Evolutionary conservation across 2,329 filamentous ascomycete genomes (phyloP).

Genomic region (Penicillium sclerotiorum): DNA sequence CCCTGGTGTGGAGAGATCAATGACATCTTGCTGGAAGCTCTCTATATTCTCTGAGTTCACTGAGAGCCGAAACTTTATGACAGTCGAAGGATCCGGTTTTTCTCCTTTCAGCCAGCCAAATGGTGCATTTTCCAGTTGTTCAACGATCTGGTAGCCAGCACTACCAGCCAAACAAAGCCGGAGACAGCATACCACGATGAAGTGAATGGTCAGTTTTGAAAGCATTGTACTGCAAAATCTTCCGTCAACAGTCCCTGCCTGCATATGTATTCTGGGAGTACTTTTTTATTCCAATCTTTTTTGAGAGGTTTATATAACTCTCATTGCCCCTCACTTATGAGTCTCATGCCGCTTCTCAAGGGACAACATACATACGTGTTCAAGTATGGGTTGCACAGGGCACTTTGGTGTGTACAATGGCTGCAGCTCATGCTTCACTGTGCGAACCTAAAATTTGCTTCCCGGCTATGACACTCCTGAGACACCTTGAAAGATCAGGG

Average conservation of each 20-base stretch:
- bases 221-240: neutral
- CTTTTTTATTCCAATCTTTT: too few relatives aligned
- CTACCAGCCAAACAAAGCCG: slow-evolving; percentile 2
- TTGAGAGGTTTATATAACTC: too few relatives aligned
- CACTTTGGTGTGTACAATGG: slow-evolving; percentile 1
- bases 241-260: too few relatives aligned
- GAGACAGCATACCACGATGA: slow-evolving; percentile 15
- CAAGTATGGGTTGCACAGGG: neutral
- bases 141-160: slow-evolving; percentile 26
- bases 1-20: slow-evolving; percentile 64
- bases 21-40: slow-evolving; percentile 60
- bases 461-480: neutral
- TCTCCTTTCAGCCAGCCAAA: slow-evolving; percentile 36
- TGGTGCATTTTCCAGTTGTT: slow-evolving; percentile 33
- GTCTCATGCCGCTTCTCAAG: too few relatives aligned
- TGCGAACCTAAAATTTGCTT: neutral
- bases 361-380: too few relatives aligned
- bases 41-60: slow-evolving; percentile 53
- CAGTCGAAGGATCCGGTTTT: slow-evolving; percentile 36
- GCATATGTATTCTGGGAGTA: too few relatives aligned
- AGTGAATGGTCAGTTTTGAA: neutral
- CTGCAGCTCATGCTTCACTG: neutral
- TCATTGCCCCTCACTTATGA: too few relatives aligned
- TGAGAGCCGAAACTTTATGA: slow-evolving; percentile 53
- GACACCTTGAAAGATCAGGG: too few relatives aligned